phyloP scores from a whole-genome alignment of 2,329 filamentous ascomycete genomes.

The Ceratocystis alfenasii region DNA sequence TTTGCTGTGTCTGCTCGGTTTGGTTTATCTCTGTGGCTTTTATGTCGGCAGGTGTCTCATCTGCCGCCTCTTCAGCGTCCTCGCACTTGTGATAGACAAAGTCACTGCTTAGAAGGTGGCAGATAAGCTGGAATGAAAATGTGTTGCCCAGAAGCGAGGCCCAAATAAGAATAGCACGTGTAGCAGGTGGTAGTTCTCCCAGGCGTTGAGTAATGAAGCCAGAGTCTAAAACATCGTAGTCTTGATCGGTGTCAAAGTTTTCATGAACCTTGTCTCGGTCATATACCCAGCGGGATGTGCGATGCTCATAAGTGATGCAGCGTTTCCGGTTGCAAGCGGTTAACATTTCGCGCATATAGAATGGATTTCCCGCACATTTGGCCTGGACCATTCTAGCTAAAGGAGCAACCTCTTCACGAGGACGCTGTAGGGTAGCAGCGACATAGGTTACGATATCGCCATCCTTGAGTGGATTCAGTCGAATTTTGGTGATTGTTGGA shows the following conservation, averaged over 20 bases:
- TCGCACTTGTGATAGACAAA: constrained; percentile 48
- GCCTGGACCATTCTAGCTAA: constrained; percentile 77
- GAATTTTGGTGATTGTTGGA: constrained; percentile 54
- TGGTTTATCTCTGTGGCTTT: background rate
- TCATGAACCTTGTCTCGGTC: constrained; percentile 77
- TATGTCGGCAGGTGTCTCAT: constrained; percentile 23
- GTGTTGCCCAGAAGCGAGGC: constrained; percentile 68
- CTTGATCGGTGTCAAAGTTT: constrained; percentile 66
- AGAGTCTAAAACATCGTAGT: constrained; percentile 68
- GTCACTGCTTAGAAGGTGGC: constrained; percentile 62
- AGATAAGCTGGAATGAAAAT: constrained; percentile 74
- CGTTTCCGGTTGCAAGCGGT: constrained; percentile 74
- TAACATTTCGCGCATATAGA: constrained; percentile 84
- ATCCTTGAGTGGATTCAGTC: constrained; percentile 62
- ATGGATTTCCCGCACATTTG: constrained; percentile 78
- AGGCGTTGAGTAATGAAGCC: constrained; percentile 72
- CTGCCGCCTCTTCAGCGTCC: constrained; percentile 31
- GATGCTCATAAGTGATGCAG: constrained; percentile 86
- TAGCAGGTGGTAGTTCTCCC: constrained; percentile 58
- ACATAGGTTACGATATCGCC: constrained; percentile 74
- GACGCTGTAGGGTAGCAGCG: constrained; percentile 63
- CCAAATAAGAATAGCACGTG: constrained; percentile 76
- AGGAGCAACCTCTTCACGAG: constrained; percentile 59
- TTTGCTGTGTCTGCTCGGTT: background rate
- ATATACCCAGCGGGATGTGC: constrained; percentile 68